These are phyloP conservation scores for Sugiyamaella americana DNA, from an alignment of 805 yeast species.

Conservation along the genomic window DNA sequence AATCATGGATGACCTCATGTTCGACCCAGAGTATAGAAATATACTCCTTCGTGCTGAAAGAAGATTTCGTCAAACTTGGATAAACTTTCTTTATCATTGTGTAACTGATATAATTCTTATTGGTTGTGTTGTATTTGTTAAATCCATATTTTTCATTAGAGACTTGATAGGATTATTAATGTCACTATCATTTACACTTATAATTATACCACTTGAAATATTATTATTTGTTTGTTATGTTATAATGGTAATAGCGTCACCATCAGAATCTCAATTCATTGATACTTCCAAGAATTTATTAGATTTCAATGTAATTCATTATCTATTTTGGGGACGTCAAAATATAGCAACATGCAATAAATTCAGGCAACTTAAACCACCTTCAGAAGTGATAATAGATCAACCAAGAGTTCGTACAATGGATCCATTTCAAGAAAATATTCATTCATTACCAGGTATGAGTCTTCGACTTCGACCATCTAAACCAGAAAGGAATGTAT, in stretches of 20 bases:
- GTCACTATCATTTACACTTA: neutral
- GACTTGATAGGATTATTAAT: conserved; percentile 8
- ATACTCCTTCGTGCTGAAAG: conserved; percentile 16
- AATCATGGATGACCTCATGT: neutral
- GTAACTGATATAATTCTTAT: conserved; percentile 2
- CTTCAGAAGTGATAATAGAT: neutral
- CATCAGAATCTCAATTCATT: neutral
- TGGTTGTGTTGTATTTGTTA: conserved; percentile 6
- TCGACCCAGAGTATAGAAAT: conserved; percentile 15
- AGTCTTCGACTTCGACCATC: no score
- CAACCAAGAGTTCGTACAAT: neutral
- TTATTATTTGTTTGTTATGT: no score
- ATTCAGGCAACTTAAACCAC: neutral
- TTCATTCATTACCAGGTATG: neutral
- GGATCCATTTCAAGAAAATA: neutral
- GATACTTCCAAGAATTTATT: neutral
- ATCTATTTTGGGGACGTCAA: neutral
- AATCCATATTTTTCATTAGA: conserved; percentile 13
- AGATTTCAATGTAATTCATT: neutral
- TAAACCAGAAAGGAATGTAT: neutral
- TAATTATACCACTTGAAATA: neutral
- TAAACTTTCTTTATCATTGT: neutral
- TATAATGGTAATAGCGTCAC: neutral
- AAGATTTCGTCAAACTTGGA: conserved; percentile 15
- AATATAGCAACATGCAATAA: neutral